Percentiles rank a stretch among this genome's conserved stretches.
Evolutionary conservation across 2,329 filamentous ascomycete genomes (phyloP).

Genomic region (Epichloe baconii): DNA sequence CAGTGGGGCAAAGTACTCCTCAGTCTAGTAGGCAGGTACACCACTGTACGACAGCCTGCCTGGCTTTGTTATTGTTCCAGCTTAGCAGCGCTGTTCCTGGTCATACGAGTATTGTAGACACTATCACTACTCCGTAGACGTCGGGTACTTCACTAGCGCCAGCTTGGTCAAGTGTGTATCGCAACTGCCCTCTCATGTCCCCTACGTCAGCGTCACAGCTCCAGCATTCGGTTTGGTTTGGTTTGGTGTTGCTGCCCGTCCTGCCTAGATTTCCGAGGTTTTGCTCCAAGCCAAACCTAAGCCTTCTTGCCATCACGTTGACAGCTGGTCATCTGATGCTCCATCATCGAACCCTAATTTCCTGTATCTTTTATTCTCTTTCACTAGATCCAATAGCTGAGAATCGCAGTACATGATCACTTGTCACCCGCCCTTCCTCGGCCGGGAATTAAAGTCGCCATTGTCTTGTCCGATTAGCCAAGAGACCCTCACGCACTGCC

Average conservation of each 20-base stretch:
- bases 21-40: no score
- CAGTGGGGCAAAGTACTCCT: no score
- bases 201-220: slow-evolving; percentile 1
- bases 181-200: background rate
- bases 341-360: background rate
- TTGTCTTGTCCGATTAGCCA: background rate
- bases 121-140: no score
- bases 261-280: background rate
- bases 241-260: background rate
- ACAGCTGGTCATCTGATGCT: background rate
- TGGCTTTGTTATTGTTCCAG: no score
- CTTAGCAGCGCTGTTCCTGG: no score
- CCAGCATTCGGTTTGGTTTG: background rate
- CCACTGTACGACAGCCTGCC: no score
- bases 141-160: no score
- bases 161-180: background rate
- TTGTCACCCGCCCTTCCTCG: background rate
- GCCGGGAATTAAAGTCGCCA: background rate
- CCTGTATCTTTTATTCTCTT: background rate
- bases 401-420: background rate
- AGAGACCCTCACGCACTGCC: background rate
- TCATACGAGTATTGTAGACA: no score
- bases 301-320: background rate
- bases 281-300: background rate
- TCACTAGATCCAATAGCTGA: background rate